Conservation (phyloP, 176 grass and related monocot genomes). For the Tuctoria greenei region DNA sequence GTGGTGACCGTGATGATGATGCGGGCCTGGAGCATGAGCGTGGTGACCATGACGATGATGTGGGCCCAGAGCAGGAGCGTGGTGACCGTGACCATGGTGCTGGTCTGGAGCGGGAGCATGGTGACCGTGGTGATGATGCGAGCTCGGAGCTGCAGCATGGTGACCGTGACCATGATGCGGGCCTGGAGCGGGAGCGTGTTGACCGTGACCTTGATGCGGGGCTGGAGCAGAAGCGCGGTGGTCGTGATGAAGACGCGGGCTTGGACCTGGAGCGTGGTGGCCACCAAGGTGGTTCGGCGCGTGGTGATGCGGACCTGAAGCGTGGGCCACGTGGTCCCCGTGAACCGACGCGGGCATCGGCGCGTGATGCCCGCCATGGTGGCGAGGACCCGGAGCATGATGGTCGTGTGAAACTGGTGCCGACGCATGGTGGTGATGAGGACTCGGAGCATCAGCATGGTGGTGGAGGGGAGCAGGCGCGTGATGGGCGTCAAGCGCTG, state of each 20-base stretch:
- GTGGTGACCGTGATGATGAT: neutral
- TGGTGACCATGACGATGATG: too few species aligned
- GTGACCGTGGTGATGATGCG: neutral
- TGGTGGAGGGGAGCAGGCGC: neutral
- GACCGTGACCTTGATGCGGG: neutral
- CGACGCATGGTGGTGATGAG: neutral
- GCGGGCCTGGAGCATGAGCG: too few species aligned
- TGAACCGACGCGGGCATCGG: neutral
- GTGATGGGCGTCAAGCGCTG: neutral
- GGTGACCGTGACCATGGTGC: neutral
- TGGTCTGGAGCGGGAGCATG: neutral
- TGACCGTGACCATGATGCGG: neutral
- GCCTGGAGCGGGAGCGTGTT: neutral
- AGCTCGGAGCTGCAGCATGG: too few species aligned
- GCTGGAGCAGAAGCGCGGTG: neutral
- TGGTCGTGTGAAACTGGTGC: too few species aligned
- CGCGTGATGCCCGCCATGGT: neutral
- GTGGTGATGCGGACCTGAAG: neutral
- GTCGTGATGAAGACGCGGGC: too few species aligned
- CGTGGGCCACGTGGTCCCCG: too few species aligned
- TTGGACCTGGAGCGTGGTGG: neutral
- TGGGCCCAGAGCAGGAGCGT: neutral
- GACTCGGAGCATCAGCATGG: slow-evolving; percentile 13
- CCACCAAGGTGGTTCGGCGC: too few species aligned
- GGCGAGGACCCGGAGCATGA: neutral